Evolutionary conservation across 805 yeast genomes (phyloP), one percentile per base, ranked within the genome.

Genomic region (Yamadazyma akitaensis): DNA sequence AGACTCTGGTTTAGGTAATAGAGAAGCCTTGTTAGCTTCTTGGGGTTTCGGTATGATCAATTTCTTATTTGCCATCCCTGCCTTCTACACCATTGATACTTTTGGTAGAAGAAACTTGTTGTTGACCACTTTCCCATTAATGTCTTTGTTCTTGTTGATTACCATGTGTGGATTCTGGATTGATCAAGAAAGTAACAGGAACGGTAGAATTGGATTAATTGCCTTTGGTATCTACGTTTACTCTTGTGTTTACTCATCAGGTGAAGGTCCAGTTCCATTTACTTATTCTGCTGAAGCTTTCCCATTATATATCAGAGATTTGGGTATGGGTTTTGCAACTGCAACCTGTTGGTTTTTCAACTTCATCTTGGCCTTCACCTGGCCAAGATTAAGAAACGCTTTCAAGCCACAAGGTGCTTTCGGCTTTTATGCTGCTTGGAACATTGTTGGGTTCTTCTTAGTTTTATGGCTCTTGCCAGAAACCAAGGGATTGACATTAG

Each of bases 231-330:
- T 88, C 48, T 88, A 88, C 61, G 60, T 88, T 26, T 88, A 78
- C 64, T 72, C 88, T 0, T 75, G 80, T 37, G 84, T 85, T 46
- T 88, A 88, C 66, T 85, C 95, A 0, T 80, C 87, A 2, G 92
- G 95, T 46, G 88, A 85, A 63, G 96, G 96, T 37, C 95, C 94
- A 12, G 94, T 88, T 38, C 95, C 96, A 3, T 88, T 88, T 69
- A 85, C 94, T 2, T 86, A 88, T 60, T 83, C 90, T 19, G 95
- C 96, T 9, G 96, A 88, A 64, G 85, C 57, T 79, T 70, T 85
- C 70, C 88, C 92, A 50, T 72, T 87, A 58, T 84, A 85, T 58
- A 79, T 86, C 51, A 80, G 95, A 67, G 90, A 88, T 54, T 67
- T 86, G 44, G 91, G 92, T 44, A 84, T 88, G 82, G 82, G 90